These are phyloP conservation scores for Halophytophthora batemanensis DNA, from an alignment of 352 stramenopile genomes.

Conservation along the genomic window DNA sequence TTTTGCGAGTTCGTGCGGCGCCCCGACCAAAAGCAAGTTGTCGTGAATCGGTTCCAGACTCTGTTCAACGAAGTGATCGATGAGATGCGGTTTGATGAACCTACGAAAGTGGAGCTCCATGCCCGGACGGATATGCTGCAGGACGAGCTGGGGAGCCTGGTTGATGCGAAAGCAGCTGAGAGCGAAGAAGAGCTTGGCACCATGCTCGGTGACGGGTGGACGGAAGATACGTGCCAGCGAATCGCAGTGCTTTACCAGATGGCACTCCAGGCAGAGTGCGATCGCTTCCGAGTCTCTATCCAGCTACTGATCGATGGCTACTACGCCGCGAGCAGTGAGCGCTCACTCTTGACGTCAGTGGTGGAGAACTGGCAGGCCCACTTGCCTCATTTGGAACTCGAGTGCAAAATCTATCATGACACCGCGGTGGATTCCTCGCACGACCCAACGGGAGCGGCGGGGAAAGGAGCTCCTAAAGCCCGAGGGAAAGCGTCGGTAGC, in stretches of 20 bases:
- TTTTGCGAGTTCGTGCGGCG: slow-evolving; percentile 62
- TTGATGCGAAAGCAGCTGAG: slow-evolving; percentile 37
- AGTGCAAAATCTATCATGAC: slow-evolving; percentile 43
- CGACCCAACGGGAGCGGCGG: slow-evolving; percentile 12
- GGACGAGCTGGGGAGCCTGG: slow-evolving; percentile 47
- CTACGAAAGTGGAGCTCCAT: slow-evolving; percentile 81
- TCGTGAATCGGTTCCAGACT: slow-evolving; percentile 65
- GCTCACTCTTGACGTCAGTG: slow-evolving; percentile 19
- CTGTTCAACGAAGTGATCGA: slow-evolving; percentile 79
- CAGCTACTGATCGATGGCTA: slow-evolving; percentile 58
- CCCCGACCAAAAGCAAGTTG: slow-evolving; percentile 59
- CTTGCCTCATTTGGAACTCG: slow-evolving; percentile 28
- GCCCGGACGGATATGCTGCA: slow-evolving; percentile 68
- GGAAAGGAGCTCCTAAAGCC: slow-evolving; percentile 32
- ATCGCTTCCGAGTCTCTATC: slow-evolving; percentile 61
- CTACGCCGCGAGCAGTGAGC: slow-evolving; percentile 41
- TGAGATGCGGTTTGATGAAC: slow-evolving; percentile 81
- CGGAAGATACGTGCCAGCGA: slow-evolving; percentile 44
- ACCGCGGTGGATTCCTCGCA: slow-evolving; percentile 13
- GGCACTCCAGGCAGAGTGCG: slow-evolving; percentile 64
- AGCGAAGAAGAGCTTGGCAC: slow-evolving; percentile 47
- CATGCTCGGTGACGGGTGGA: slow-evolving; percentile 51
- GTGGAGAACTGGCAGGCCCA: slow-evolving; percentile 29
- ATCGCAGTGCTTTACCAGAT: slow-evolving; percentile 48
- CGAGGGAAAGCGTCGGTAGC: slow-evolving; percentile 33